Conservation (phyloP, 2,329 filamentous ascomycete genomes). For the Bisporella sp. region DNA sequence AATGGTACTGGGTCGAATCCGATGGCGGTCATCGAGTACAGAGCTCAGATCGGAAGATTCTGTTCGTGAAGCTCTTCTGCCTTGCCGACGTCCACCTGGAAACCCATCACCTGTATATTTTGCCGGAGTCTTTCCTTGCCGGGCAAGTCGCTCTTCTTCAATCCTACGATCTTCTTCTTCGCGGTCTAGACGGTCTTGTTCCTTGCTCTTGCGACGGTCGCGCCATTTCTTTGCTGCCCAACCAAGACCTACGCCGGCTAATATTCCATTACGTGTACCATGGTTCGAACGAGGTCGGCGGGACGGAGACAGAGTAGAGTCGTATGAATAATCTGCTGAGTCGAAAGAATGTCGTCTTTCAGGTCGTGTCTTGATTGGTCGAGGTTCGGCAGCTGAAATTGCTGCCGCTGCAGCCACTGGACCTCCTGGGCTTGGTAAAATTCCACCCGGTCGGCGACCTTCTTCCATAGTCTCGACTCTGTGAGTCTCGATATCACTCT, state of each 20-base stretch:
- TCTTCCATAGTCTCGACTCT: conserved; percentile 16
- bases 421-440: conserved; percentile 38
- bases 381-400: conserved; percentile 38
- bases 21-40: conserved; percentile 18
- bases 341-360: conserved; percentile 39
- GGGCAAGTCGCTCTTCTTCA: conserved; percentile 52
- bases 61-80: conserved; percentile 8
- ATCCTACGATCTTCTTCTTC: conserved; percentile 32
- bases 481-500: conserved; percentile 27
- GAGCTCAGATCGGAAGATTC: conserved; percentile 25
- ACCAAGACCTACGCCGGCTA: conserved; percentile 59
- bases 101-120: conserved; percentile 64
- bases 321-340: conserved; percentile 44
- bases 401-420: conserved; percentile 38
- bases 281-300: conserved; percentile 39
- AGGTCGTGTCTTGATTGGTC: conserved; percentile 33
- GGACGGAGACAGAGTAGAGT: conserved; percentile 52
- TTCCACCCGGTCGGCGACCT: conserved; percentile 29
- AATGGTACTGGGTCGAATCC: conserved; percentile 35
- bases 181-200: conserved; percentile 31
- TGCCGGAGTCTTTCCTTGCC: conserved; percentile 43
- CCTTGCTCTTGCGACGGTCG: conserved; percentile 40
- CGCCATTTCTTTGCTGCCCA: conserved; percentile 62
- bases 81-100: conserved; percentile 34
- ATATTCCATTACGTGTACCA: conserved; percentile 35